phyloP scores from a whole-genome alignment of 2,329 filamentous ascomycete genomes.

The Exophiala xenobiotica region DNA sequence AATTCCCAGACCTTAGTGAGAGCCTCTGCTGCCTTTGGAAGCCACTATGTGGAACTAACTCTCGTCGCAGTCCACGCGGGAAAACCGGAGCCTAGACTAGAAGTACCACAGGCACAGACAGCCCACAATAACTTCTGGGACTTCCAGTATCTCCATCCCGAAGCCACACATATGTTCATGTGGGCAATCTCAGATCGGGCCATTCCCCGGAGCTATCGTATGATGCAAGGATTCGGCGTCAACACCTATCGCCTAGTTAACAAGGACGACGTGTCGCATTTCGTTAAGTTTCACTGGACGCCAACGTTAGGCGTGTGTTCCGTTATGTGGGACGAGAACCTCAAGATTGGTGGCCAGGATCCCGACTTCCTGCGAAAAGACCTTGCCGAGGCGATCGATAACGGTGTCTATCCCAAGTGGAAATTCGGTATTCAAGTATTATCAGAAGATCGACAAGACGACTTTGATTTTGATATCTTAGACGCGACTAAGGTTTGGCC shows the following conservation, averaged over 20 bases:
- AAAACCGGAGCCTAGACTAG: slow-evolving; percentile 71
- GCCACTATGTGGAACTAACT: too few relatives aligned
- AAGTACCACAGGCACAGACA: slow-evolving; percentile 67
- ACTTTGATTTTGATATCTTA: slow-evolving; percentile 63
- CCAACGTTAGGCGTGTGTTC: slow-evolving; percentile 62
- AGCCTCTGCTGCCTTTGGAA: too few relatives aligned
- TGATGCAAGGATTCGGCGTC: slow-evolving; percentile 67
- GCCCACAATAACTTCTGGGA: slow-evolving; percentile 70
- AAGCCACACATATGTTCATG: slow-evolving; percentile 65
- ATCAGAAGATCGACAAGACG: slow-evolving; percentile 61
- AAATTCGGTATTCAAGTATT: slow-evolving; percentile 64
- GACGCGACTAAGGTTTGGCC: slow-evolving; percentile 72
- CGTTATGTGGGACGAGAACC: slow-evolving; percentile 59
- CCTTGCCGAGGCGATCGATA: slow-evolving; percentile 62
- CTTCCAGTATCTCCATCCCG: slow-evolving; percentile 60
- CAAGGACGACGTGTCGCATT: slow-evolving; percentile 64
- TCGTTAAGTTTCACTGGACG: slow-evolving; percentile 65
- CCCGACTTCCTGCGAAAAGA: slow-evolving; percentile 60
- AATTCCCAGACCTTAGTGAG: slow-evolving; percentile 72
- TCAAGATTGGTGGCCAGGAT: slow-evolving; percentile 54
- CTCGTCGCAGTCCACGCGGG: slow-evolving; percentile 75
- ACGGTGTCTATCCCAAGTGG: slow-evolving; percentile 63
- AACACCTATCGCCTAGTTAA: slow-evolving; percentile 68
- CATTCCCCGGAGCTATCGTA: slow-evolving; percentile 63
- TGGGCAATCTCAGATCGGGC: slow-evolving; percentile 65